Percentiles rank a stretch among this genome's conserved stretches.
These are phyloP conservation scores for sorghum (Sorghum bicolor) DNA, from an alignment of 176 grass and related monocot species.

Conservation along the genomic window Sorghum_bicolor_NCBIv3 NC_012879.2:1052001-1052500, in stretches of 20 bases:
- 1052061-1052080: not conserved
- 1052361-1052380: constrained; percentile 90
- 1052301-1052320: not conserved
- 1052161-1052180: constrained; percentile 87
- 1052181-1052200: constrained; percentile 87
- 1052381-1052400: constrained; percentile 69
- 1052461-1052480: not conserved
- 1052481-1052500: not conserved
- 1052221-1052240: constrained; percentile 51
- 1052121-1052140: constrained; percentile 83
- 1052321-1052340: constrained; percentile 78
- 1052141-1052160: constrained; percentile 70
- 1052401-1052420: constrained; percentile 64
- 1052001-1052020: not conserved
- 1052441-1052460: constrained; percentile 82
- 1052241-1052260: constrained; percentile 18
- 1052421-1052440: constrained; percentile 92
- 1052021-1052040: not conserved
- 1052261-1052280: not conserved
- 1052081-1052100: constrained; percentile 1
- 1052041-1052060: not conserved
- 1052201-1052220: constrained; percentile 86
- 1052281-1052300: not conserved
- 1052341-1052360: constrained; percentile 77
- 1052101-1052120: constrained; percentile 88